These are phyloP conservation scores for Psophocarpus tetragonolobus DNA, from an alignment of 306 rosid species.

Conservation along the genomic window DNA sequence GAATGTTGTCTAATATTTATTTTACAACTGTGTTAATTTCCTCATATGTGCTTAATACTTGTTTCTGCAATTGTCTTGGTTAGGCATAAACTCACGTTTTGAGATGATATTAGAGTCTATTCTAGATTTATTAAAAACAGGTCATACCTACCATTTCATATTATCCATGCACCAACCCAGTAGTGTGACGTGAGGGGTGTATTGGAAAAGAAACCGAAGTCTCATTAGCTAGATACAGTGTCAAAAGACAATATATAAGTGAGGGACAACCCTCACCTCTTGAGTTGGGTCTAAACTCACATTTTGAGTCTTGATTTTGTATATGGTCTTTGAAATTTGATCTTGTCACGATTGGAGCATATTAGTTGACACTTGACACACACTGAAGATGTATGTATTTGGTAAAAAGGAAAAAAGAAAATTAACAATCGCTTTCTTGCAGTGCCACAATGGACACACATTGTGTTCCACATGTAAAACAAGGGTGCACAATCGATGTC, in stretches of 20 bases:
- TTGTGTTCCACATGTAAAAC: constrained; percentile 95
- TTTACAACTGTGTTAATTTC: background rate
- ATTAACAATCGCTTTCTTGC: constrained; percentile 47
- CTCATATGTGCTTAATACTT: background rate
- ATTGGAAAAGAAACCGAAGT: too few relatives aligned
- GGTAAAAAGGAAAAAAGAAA: background rate
- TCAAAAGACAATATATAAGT: too few relatives aligned
- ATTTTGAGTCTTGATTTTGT: too few relatives aligned
- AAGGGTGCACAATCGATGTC: constrained; percentile 97
- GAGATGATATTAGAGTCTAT: too few relatives aligned
- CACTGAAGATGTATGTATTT: background rate
- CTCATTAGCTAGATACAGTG: too few relatives aligned
- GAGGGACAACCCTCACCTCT: too few relatives aligned
- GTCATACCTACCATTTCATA: too few relatives aligned
- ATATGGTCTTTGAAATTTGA: background rate
- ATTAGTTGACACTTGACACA: background rate
- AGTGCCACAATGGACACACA: constrained; percentile 99
- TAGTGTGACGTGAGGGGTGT: too few relatives aligned
- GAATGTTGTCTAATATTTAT: background rate
- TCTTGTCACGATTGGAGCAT: constrained; percentile 21
- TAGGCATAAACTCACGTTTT: too few relatives aligned
- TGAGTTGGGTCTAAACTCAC: too few relatives aligned
- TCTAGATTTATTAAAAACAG: too few relatives aligned
- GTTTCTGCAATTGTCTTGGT: background rate
- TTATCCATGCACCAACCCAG: too few relatives aligned